phyloP scores from a whole-genome alignment of 129 eudicot species.

The Escallonia rubra region DNA sequence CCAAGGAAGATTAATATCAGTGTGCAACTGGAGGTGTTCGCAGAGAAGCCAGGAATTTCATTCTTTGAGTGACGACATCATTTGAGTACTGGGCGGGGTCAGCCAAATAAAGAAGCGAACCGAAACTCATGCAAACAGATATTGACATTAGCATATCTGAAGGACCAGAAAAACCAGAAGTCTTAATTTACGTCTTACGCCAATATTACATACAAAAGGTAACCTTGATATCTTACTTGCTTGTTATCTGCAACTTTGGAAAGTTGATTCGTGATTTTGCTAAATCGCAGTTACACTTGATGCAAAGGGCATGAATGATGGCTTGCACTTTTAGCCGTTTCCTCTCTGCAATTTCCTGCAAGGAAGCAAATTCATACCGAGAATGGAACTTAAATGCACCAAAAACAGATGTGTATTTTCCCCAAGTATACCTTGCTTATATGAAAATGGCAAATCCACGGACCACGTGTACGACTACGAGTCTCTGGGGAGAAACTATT shows the following conservation, averaged over 20 bases:
- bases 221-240: constrained; percentile 40
- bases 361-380: constrained; percentile 6
- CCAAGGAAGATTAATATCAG: background rate
- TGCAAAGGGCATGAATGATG: constrained; percentile 47
- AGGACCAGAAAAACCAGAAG: background rate
- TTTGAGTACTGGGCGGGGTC: too few relatives aligned
- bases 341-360: constrained; percentile 55
- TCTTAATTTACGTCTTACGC: too few relatives aligned
- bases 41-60: background rate
- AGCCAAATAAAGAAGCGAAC: too few relatives aligned
- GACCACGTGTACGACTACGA: constrained; percentile 32
- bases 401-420: background rate
- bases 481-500: constrained; percentile 47
- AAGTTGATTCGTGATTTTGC: constrained; percentile 35
- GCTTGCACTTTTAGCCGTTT: constrained; percentile 41
- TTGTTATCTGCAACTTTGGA: constrained; percentile 55
- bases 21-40: background rate
- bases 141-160: background rate
- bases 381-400: background rate
- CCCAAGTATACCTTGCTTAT: constrained; percentile 57
- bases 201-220: too few relatives aligned
- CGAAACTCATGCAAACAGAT: background rate
- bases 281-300: constrained; percentile 31
- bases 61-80: too few relatives aligned
- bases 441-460: constrained; percentile 91